Base-by-base conservation (phyloP, 1,284 basidiomycete species). In the Phellopilus nigrolimitatus region DNA sequence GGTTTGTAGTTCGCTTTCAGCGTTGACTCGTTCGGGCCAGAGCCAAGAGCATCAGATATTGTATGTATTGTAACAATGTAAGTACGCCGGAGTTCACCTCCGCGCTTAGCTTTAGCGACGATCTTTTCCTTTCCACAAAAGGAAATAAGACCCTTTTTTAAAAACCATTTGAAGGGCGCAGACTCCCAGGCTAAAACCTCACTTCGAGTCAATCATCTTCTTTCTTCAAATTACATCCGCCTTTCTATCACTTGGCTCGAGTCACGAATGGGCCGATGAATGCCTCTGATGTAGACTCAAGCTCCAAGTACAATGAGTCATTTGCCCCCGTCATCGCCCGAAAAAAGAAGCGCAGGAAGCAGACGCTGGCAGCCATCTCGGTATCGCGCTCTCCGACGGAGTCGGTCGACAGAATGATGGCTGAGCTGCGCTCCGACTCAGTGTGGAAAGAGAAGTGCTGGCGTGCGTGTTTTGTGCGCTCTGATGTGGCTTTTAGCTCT, bases 291-390 rank as follows among this genome's bases (percentile, higher is more conserved):
- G 43, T 28, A 21, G 34, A 31, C 17, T n/a, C 36, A 24, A 49
- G 19, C 25, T 42, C 43, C 38, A 41, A 28, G 21, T 53, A 47
- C 33, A 24, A 40, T 28, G 41, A 55, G n/a, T 12, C 44, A 6
- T 55, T 55, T 40, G 53, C 46, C 6, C 24, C 37, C 9, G 50
- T 55, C 45, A 19, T 25, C 3, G 25, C 40, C 5, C 12, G 21
- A 17, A 55, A 55, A 42, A 56, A 53, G 27, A 53, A 49, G 19
- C 30, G 48, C 13, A 56, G 31, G 40, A 28, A 44, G 28, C 38
- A 28, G 19, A 25, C 15, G 41, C 15, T 33, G 10, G 13, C 13
- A 28, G 27, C 30, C 17, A 33, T 15, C 3, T 34, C 41, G 19
- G 38, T 13, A 22, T 33, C 27, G 24, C 28, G 31, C 13, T 27